A percentile compares a stretch with the other conserved stretches of the same genome.
Evolutionary conservation across 345 rosid species (phyloP).

Genomic region (Iberis pinnata): DNA sequence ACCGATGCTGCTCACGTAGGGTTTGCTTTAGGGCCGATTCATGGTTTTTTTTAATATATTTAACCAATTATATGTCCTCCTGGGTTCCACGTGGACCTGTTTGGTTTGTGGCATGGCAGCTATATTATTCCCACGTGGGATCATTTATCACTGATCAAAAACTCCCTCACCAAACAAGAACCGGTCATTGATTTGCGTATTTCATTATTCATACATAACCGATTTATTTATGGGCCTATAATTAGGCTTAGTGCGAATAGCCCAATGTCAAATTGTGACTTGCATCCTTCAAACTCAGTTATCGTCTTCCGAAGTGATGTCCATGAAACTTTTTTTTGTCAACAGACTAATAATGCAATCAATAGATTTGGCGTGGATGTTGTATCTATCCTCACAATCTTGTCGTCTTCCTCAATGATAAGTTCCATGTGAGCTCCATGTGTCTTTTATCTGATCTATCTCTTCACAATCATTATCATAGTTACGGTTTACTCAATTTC

Average conservation of each 20-base stretch:
- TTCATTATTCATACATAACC: not conserved
- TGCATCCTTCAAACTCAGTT: too few relatives aligned
- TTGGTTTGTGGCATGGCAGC: conserved; percentile 18
- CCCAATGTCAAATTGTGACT: not conserved
- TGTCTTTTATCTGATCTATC: not conserved
- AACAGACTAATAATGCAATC: conserved; percentile 9
- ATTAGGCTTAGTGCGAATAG: too few relatives aligned
- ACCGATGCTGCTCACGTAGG: conserved; percentile 15
- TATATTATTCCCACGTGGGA: conserved; percentile 18
- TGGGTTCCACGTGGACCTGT: conserved; percentile 6
- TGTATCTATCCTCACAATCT: conserved; percentile 4
- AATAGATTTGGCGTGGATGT: not conserved
- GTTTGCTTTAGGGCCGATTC: conserved; percentile 11
- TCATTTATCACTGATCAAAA: not conserved
- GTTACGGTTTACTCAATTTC: not conserved
- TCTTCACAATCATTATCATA: not conserved
- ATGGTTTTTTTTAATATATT: not conserved
- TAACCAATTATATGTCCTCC: conserved; percentile 3
- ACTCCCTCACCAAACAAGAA: not conserved
- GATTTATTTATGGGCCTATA: not conserved
- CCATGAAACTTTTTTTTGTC: not conserved
- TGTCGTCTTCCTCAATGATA: conserved; percentile 12
- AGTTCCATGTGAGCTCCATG: conserved; percentile 15
- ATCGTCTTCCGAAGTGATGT: conserved; percentile 8
- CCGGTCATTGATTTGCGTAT: not conserved